Percentiles rank a stretch among this genome's conserved stretches.
Conservation (phyloP, 208 protist genomes). For the Leishmania major region DNA sequence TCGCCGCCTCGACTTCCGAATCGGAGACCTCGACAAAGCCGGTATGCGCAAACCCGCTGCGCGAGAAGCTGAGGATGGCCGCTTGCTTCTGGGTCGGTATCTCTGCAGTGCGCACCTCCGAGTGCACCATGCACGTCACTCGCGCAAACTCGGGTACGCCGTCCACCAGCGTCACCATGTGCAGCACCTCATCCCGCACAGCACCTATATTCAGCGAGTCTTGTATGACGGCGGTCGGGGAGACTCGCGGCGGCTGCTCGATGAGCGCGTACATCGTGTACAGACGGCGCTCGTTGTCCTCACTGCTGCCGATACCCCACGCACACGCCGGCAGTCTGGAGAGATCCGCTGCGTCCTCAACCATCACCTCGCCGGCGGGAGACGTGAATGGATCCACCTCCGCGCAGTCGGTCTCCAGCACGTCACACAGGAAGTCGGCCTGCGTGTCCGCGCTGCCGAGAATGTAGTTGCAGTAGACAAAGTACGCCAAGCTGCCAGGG, state of each 20-base stretch:
- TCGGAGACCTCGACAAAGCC: constrained; percentile 63
- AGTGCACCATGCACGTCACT: constrained; percentile 51
- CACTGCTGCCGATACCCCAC: constrained; percentile 64
- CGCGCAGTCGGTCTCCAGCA: constrained; percentile 72
- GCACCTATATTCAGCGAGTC: constrained; percentile 51
- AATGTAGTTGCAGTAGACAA: constrained; percentile 71
- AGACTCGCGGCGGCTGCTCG: constrained; percentile 20
- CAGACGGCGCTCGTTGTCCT: constrained; percentile 60
- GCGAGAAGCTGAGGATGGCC: constrained; percentile 66
- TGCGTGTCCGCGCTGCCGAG: constrained; percentile 52
- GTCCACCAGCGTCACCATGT: constrained; percentile 56
- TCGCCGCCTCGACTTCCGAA: constrained; percentile 34
- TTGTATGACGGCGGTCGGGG: constrained; percentile 46
- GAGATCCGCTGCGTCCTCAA: constrained; percentile 38
- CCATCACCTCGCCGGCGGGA: constrained; percentile 48
- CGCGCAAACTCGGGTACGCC: constrained; percentile 45
- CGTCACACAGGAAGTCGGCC: constrained; percentile 76
- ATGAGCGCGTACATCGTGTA: constrained; percentile 78
- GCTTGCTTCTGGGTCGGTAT: constrained; percentile 40
- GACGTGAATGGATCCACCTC: constrained; percentile 70
- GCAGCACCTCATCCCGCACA: constrained; percentile 66
- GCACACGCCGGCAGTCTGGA: constrained; percentile 60
- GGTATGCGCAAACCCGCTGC: constrained; percentile 40
- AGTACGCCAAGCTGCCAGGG: constrained; percentile 57
- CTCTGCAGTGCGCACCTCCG: constrained; percentile 25